Percentiles rank a stretch among this genome's conserved stretches.
Conservation (phyloP, 2,329 filamentous ascomycete species). For the Colletotrichum ledebouriae region DNA sequence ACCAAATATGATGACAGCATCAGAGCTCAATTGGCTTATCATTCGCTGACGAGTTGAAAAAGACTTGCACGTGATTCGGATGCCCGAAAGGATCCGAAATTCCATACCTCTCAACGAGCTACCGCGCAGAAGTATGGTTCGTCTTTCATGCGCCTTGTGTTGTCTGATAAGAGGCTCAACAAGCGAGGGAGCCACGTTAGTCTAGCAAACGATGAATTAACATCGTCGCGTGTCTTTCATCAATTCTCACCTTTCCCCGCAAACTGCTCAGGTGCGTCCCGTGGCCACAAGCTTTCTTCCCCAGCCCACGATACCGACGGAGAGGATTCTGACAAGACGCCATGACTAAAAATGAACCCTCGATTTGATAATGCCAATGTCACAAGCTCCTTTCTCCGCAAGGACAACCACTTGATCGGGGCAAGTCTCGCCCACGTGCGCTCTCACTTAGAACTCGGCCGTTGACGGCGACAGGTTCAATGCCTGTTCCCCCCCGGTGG, state of each 20-base stretch:
- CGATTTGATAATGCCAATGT: slow-evolving; percentile 39
- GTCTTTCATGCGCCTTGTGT: not conserved
- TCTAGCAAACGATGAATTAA: slow-evolving; percentile 19
- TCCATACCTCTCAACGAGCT: not conserved
- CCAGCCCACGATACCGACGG: slow-evolving; percentile 37
- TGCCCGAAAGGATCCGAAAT: not conserved
- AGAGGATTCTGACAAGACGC: slow-evolving; percentile 35
- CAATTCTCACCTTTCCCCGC: slow-evolving; percentile 31
- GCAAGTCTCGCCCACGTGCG: slow-evolving; percentile 8
- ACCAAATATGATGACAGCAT: not conserved
- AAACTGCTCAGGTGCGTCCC: slow-evolving; percentile 35
- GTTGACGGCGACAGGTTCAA: slow-evolving; percentile 1
- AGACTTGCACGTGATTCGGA: not conserved
- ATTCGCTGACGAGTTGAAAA: not conserved
- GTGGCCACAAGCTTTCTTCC: slow-evolving; percentile 30
- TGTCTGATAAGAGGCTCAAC: slow-evolving; percentile 11
- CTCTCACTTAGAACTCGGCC: slow-evolving; percentile 13
- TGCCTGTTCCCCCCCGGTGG: slow-evolving; percentile 30
- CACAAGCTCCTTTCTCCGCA: slow-evolving; percentile 33
- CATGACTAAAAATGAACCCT: slow-evolving; percentile 32
- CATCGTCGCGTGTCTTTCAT: slow-evolving; percentile 33
- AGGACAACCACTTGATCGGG: slow-evolving; percentile 9
- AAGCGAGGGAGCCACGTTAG: slow-evolving; percentile 14
- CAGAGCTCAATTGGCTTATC: not conserved
- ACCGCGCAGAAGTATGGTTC: slow-evolving; percentile 8